Percentiles rank a stretch among this genome's conserved stretches.
Evolutionary conservation across 2,329 filamentous ascomycete species (phyloP).

Genomic region (Colletotrichum chrysophilum): DNA sequence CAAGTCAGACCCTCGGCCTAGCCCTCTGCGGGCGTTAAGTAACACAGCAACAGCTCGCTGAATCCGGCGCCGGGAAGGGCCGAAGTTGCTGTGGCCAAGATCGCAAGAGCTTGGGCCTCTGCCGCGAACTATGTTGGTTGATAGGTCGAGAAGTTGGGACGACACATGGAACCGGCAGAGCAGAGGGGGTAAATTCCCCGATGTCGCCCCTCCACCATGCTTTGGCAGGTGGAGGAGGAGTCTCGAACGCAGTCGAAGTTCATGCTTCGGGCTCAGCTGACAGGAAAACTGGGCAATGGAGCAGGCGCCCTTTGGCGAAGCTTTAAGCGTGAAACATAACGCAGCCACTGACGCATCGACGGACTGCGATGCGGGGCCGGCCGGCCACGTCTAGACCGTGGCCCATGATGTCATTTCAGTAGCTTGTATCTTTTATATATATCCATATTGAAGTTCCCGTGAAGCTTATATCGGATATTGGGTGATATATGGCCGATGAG

Average conservation of each 20-base stretch:
- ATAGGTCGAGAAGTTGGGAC: background rate
- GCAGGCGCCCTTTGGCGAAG: background rate
- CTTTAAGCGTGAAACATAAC: constrained; percentile 9
- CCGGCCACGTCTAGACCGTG: background rate
- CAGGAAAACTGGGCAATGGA: background rate
- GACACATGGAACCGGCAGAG: background rate
- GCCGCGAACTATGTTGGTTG: background rate
- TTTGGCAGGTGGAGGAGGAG: background rate
- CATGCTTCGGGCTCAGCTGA: background rate
- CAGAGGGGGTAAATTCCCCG: background rate
- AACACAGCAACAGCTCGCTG: background rate
- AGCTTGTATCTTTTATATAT: background rate
- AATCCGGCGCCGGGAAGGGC: background rate
- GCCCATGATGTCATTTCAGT: background rate
- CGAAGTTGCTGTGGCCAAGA: background rate
- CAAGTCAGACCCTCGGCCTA: background rate
- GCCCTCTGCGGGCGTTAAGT: background rate
- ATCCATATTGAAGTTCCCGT: background rate
- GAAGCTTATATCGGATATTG: background rate
- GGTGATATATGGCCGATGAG: background rate
- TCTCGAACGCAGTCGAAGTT: background rate
- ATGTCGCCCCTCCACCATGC: background rate
- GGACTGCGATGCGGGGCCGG: background rate
- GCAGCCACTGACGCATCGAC: constrained; percentile 10
- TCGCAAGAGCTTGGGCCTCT: background rate